These are phyloP conservation scores for Alopecurus myosuroides DNA, from an alignment of 176 grass and related monocot genomes.

Conservation along the genomic window DNA sequence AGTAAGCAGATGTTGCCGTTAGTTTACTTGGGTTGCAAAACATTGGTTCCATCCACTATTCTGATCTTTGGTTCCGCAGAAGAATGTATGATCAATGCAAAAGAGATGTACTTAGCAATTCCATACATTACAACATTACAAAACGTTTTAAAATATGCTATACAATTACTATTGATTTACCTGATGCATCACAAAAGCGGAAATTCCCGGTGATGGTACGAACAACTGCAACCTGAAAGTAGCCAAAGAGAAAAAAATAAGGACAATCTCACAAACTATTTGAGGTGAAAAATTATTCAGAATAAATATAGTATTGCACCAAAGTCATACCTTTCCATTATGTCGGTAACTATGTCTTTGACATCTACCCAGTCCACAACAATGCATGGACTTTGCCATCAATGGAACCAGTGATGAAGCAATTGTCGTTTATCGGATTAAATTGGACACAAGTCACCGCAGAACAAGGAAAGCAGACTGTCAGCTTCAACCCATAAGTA, in stretches of 20 bases:
- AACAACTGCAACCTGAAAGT: conserved; percentile 43
- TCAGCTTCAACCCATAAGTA: too few species aligned
- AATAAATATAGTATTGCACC: not conserved
- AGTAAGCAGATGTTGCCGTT: conserved; percentile 83
- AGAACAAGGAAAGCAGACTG: too few species aligned
- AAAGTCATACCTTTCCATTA: conserved; percentile 63
- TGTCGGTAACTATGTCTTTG: conserved; percentile 89
- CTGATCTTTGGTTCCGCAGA: too few species aligned
- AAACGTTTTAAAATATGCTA: conserved; percentile 5
- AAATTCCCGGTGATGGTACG: conserved; percentile 82
- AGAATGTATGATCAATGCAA: conserved; percentile 44
- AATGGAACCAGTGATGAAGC: conserved; percentile 90
- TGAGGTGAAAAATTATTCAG: not conserved
- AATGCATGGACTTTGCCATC: conserved; percentile 92
- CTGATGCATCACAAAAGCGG: conserved; percentile 72
- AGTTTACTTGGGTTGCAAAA: conserved; percentile 54
- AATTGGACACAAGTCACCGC: conserved; percentile 89
- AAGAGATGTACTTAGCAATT: conserved; percentile 6
- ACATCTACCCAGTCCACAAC: too few species aligned
- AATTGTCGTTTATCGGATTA: conserved; percentile 55
- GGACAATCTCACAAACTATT: conserved; percentile 6
- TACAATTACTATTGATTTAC: conserved; percentile 30
- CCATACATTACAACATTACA: not conserved
- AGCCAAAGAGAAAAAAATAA: not conserved
- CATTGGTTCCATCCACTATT: too few species aligned